Evolutionary conservation across 768 basidiomycete species (phyloP).

Genomic region (Suillus luteus): DNA sequence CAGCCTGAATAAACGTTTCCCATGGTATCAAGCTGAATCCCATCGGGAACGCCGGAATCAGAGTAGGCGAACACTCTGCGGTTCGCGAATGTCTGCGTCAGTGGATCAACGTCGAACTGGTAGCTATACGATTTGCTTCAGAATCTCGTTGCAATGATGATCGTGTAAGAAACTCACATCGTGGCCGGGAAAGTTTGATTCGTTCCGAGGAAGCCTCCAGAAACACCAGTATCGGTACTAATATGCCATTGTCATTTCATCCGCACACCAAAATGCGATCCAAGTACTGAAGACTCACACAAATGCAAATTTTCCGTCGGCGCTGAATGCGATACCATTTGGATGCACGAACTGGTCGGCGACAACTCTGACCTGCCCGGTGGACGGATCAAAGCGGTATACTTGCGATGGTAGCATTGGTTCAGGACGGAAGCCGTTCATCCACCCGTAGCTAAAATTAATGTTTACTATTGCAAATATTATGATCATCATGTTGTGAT

Average conservation of each 20-base stretch:
- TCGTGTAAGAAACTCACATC: constrained; percentile 46
- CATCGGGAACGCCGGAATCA: constrained; percentile 69
- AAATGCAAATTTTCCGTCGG: constrained; percentile 64
- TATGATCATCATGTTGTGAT: background rate
- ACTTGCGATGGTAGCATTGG: constrained; percentile 75
- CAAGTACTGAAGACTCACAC: constrained; percentile 42
- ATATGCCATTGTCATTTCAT: constrained; percentile 21
- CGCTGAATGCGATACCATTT: constrained; percentile 77
- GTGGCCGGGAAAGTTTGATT: constrained; percentile 66
- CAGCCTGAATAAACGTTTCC: constrained; percentile 71
- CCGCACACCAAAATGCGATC: constrained; percentile 11
- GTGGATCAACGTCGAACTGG: constrained; percentile 64
- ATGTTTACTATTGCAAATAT: background rate
- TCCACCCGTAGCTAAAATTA: constrained; percentile 55
- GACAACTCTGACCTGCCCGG: constrained; percentile 65
- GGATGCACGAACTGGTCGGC: constrained; percentile 74
- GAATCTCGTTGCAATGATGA: constrained; percentile 1
- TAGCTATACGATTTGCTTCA: constrained; percentile 44
- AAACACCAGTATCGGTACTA: constrained; percentile 34
- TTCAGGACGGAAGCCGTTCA: constrained; percentile 64
- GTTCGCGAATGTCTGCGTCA: constrained; percentile 54
- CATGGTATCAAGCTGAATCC: constrained; percentile 60
- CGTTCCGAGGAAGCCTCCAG: constrained; percentile 46
- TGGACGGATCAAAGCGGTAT: constrained; percentile 72
- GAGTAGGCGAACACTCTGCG: constrained; percentile 67